phyloP scores from a whole-genome alignment of 2,329 filamentous ascomycete genomes.

The Bipolaris bicolor region DNA sequence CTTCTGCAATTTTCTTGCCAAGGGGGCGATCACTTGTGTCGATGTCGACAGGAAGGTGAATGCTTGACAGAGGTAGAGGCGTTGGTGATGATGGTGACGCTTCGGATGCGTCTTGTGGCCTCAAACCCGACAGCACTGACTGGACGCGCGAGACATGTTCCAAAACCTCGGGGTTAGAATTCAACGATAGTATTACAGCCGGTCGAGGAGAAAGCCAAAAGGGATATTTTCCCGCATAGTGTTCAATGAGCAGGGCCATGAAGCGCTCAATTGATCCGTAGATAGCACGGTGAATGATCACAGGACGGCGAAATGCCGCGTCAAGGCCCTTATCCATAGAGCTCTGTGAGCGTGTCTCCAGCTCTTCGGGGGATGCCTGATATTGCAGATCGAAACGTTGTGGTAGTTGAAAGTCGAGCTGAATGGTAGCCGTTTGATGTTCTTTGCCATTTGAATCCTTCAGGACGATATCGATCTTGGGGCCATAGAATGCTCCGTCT shows the following conservation, averaged over 20 bases:
- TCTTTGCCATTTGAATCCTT: slow-evolving; percentile 78
- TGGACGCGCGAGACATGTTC: slow-evolving; percentile 54
- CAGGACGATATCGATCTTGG: slow-evolving; percentile 87
- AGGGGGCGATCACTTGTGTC: slow-evolving; percentile 69
- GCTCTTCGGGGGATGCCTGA: slow-evolving; percentile 68
- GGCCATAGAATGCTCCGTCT: slow-evolving; percentile 89
- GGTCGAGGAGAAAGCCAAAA: slow-evolving; percentile 89
- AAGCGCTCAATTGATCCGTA: slow-evolving; percentile 84
- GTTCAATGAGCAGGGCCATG: slow-evolving; percentile 84
- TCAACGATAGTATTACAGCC: slow-evolving; percentile 75
- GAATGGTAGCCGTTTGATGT: slow-evolving; percentile 87
- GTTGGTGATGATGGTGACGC: slow-evolving; percentile 30
- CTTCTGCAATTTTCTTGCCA: slow-evolving; percentile 72
- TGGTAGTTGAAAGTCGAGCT: slow-evolving; percentile 88
- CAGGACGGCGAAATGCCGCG: slow-evolving; percentile 58
- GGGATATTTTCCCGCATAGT: slow-evolving; percentile 77
- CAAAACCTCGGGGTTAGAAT: slow-evolving; percentile 63
- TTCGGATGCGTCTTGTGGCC: slow-evolving; percentile 18
- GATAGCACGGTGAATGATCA: slow-evolving; percentile 84
- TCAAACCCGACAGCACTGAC: slow-evolving; percentile 38
- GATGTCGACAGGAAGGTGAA: slow-evolving; percentile 72
- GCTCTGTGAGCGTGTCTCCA: slow-evolving; percentile 61
- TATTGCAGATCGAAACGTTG: slow-evolving; percentile 82
- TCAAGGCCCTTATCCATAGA: slow-evolving; percentile 47
- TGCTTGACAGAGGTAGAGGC: slow-evolving; percentile 57